Evolutionary conservation across 129 eudicot species (phyloP).

Genomic region (Ambrosia trifida): DNA sequence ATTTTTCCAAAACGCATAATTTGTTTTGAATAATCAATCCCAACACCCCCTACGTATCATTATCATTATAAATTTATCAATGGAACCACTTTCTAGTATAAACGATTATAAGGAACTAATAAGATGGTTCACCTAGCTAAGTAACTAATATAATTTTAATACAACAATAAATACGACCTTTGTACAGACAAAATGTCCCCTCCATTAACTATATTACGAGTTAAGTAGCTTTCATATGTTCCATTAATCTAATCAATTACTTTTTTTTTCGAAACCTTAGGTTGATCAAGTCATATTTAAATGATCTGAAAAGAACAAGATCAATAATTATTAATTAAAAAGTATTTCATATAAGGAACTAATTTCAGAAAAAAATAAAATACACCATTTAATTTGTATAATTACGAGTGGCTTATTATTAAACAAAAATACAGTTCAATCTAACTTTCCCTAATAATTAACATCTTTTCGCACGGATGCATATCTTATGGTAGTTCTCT

Average conservation of each 20-base stretch:
- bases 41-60: too few relatives aligned
- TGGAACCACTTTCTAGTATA: too few relatives aligned
- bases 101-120: constrained; percentile 29
- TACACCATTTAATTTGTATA: background rate
- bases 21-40: too few relatives aligned
- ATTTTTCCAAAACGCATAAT: too few relatives aligned
- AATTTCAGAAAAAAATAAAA: background rate
- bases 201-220: constrained; percentile 38
- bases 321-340: background rate
- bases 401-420: background rate
- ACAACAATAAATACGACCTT: constrained; percentile 12
- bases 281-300: constrained; percentile 5
- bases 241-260: constrained; percentile 9
- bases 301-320: background rate
- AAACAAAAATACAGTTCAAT: background rate
- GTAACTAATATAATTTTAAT: constrained; percentile 17
- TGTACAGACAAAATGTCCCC: constrained; percentile 65
- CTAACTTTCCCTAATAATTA: background rate
- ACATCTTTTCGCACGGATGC: too few relatives aligned
- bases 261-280: background rate
- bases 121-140: constrained; percentile 42
- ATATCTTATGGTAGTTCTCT: too few relatives aligned
- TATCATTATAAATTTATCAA: too few relatives aligned
- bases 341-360: background rate
- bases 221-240: constrained; percentile 21